Evolutionary conservation across 805 yeast genomes (phyloP), one percentile per base, ranked within the genome.

Genomic region (Saturnispora kantuleensis): DNA sequence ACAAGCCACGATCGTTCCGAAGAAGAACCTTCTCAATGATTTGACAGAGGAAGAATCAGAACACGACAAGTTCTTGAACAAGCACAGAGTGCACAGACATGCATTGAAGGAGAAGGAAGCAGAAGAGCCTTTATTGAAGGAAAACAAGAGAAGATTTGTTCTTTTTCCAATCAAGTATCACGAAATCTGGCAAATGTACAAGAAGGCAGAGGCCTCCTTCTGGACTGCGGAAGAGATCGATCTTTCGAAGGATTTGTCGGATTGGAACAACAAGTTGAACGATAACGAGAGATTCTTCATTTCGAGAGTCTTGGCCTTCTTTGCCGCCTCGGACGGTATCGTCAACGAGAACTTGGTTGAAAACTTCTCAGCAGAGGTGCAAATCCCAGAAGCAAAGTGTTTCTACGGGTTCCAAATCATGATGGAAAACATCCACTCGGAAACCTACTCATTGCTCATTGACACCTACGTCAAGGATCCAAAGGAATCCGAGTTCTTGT

Each of bases 181-280:
- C 63, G 97, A 90, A 70, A 85, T 90, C 65, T 90, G 97, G 97
- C 96, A 90, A 67, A 89, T 94, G 74, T 90, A 90, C 70, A 90
- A 90, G 74, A 87, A 90, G 70, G 97, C 97, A 42, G 98, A 93
- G 74, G 98, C 98, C 12, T 90, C 97, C 5, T 90, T 90, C 76
- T 90, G 98, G 98, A 93, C 97, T 35, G 97, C 97, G 39, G 98
- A 90, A 72, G 98, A 93, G 70, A 88, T 90, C 54, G 98, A 90
- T 68, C 77, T 90, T 52, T 81, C 94, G 45, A 93, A 90, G 73
- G 98, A 90, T 66, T 62, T 74, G 49, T 76, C 76, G 58, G 98
- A 90, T 70, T 90, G 98, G 98, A 89, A 86, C 64, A 77, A 83
- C 70, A 73, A 73, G 59, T 72, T 90, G 72, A 89, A 74, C 62